Conservation (phyloP, 345 rosid genomes). For the Triadica sebifera region DNA sequence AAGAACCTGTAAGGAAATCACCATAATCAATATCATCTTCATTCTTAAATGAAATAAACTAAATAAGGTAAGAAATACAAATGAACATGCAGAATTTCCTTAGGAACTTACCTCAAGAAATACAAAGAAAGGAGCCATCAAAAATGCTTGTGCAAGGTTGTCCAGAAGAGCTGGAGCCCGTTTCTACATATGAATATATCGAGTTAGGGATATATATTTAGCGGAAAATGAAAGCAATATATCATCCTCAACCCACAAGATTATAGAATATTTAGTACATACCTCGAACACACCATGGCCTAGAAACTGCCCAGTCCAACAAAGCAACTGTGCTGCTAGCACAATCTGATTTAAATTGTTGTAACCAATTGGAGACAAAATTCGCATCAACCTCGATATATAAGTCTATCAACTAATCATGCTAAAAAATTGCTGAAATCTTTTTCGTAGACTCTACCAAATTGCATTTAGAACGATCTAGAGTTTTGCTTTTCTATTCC, state of each 20-base stretch:
- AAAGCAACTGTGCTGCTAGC: conserved; percentile 59
- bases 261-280: conserved; percentile 1
- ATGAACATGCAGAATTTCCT: neutral
- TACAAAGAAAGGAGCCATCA: conserved; percentile 93
- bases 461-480: neutral
- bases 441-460: neutral
- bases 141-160: conserved; percentile 72
- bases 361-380: neutral
- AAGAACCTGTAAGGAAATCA: conserved; percentile 5
- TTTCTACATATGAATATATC: conserved; percentile 39
- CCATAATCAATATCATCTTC: neutral
- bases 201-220: neutral
- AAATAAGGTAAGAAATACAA: neutral
- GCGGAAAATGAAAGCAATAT: neutral
- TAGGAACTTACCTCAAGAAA: conserved; percentile 61
- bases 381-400: neutral
- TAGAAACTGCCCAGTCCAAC: conserved; percentile 78
- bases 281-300: conserved; percentile 96
- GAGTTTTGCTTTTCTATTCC: no score
- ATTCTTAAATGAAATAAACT: neutral
- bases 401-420: neutral
- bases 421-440: neutral
- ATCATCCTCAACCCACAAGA: neutral
- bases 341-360: conserved; percentile 47
- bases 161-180: conserved; percentile 87